These are phyloP conservation scores for Spathaspora hagerdaliae DNA, from an alignment of 805 yeast genomes.

Conservation along the genomic window DNA sequence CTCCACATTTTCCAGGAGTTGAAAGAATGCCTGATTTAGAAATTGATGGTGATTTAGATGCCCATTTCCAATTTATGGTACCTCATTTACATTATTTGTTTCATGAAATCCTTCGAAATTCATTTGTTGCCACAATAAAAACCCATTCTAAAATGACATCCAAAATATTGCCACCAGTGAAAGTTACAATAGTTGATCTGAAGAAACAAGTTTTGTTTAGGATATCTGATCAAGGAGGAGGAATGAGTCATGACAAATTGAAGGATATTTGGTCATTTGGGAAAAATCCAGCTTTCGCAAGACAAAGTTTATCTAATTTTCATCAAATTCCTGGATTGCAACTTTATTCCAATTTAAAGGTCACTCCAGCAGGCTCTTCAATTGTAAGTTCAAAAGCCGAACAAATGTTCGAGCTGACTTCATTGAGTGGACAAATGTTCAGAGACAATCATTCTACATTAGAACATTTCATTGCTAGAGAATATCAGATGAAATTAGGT, in stretches of 20 bases:
- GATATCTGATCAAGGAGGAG: slow-evolving; percentile 90
- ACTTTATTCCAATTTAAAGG: slow-evolving; percentile 37
- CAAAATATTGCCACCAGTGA: slow-evolving; percentile 62
- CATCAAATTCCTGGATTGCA: slow-evolving; percentile 65
- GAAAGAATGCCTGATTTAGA: slow-evolving; percentile 67
- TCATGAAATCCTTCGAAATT: slow-evolving; percentile 84
- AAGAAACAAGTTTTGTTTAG: slow-evolving; percentile 68
- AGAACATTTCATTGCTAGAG: slow-evolving; percentile 62
- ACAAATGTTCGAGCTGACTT: slow-evolving; percentile 31
- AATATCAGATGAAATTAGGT: slow-evolving; percentile 73
- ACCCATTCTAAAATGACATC: slow-evolving; percentile 25
- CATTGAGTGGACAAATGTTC: slow-evolving; percentile 23
- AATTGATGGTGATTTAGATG: slow-evolving; percentile 67
- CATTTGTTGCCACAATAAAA: slow-evolving; percentile 72
- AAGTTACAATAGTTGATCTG: slow-evolving; percentile 67
- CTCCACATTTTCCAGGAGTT: slow-evolving; percentile 46
- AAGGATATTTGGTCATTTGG: slow-evolving; percentile 85
- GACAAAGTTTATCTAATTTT: slow-evolving; percentile 57
- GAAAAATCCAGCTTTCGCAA: slow-evolving; percentile 58
- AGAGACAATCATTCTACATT: slow-evolving; percentile 49
- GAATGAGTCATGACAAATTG: slow-evolving; percentile 58
- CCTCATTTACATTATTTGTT: slow-evolving; percentile 82
- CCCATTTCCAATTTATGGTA: slow-evolving; percentile 76
- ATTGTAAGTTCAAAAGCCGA: slow-evolving; percentile 17
- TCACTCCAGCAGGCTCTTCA: slow-evolving; percentile 39